These are phyloP conservation scores for Arthroderma sp. DNA, from an alignment of 2,329 filamentous ascomycete species.

Conservation along the genomic window DNA sequence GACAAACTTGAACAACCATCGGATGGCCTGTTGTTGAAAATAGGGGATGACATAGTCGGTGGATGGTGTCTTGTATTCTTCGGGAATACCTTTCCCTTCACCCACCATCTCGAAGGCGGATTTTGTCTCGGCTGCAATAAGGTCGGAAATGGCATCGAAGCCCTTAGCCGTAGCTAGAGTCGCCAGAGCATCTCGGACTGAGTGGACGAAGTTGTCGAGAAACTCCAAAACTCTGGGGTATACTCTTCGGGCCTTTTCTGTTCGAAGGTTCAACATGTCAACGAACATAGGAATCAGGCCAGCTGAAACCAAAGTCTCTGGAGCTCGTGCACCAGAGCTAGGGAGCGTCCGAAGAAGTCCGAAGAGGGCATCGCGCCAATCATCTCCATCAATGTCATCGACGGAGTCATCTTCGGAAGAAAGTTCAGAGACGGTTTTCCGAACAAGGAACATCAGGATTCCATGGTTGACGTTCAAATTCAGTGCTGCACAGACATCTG, in stretches of 20 bases:
- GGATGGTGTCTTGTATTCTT: constrained; percentile 61
- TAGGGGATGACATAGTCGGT: constrained; percentile 92
- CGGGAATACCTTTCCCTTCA: constrained; percentile 58
- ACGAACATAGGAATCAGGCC: constrained; percentile 83
- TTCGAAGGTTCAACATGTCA: constrained; percentile 74
- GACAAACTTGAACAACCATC: constrained; percentile 90
- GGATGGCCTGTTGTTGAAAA: constrained; percentile 83
- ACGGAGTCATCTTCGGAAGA: constrained; percentile 46
- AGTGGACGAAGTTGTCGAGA: constrained; percentile 76
- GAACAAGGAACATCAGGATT: constrained; percentile 80
- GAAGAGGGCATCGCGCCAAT: constrained; percentile 85
- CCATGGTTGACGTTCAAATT: constrained; percentile 95
- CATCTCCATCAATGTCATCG: constrained; percentile 57
- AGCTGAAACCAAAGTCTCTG: constrained; percentile 72
- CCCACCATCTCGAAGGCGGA: constrained; percentile 55
- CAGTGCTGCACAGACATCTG: constrained; percentile 78
- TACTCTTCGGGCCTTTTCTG: constrained; percentile 66
- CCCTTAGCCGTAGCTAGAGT: constrained; percentile 71
- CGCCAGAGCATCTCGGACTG: constrained; percentile 71
- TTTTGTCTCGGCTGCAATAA: constrained; percentile 68
- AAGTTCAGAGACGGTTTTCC: constrained; percentile 80
- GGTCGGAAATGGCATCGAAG: constrained; percentile 76
- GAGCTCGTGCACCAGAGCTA: constrained; percentile 57
- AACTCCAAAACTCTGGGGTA: constrained; percentile 77
- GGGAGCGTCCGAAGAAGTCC: constrained; percentile 74